Evolutionary conservation across 306 rosid species (phyloP).

Genomic region (Arachis stenosperma): DNA sequence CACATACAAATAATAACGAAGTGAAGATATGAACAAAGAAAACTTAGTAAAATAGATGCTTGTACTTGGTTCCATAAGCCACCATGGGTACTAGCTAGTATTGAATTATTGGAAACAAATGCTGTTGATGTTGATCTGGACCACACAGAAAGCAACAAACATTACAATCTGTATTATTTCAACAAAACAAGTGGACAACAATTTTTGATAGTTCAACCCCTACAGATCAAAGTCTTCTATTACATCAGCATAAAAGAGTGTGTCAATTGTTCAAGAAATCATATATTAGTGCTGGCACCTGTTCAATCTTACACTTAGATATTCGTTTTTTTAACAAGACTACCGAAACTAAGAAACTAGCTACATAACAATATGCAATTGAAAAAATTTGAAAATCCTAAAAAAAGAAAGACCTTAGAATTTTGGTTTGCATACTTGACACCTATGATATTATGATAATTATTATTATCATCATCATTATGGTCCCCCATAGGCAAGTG

Average conservation of each 20-base stretch:
- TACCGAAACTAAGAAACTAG: not conserved
- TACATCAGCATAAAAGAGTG: slow-evolving; percentile 20
- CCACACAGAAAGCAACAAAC: slow-evolving; percentile 37
- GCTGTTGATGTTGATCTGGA: not conserved
- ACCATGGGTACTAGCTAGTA: slow-evolving; percentile 7
- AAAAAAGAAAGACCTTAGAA: not conserved
- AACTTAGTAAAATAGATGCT: slow-evolving; percentile 11
- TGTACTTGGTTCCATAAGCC: slow-evolving; percentile 13
- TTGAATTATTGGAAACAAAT: slow-evolving; percentile 35
- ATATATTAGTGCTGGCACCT: not conserved
- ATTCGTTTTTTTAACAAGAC: slow-evolving; percentile 24
- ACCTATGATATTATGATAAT: no score
- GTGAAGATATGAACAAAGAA: not conserved
- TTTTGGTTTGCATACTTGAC: no score
- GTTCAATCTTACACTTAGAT: not conserved
- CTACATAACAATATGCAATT: slow-evolving; percentile 10
- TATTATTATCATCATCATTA: not conserved
- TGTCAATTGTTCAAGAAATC: slow-evolving; percentile 3
- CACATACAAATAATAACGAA: no score
- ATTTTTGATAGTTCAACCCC: slow-evolving; percentile 13
- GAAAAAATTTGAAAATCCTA: not conserved
- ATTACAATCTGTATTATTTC: not conserved
- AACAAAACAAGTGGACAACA: slow-evolving; percentile 2
- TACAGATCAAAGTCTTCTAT: not conserved
- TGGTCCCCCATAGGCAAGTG: not conserved